Conservation (phyloP, 108 stramenopile genomes). For the Skeletonema marinoi region DNA sequence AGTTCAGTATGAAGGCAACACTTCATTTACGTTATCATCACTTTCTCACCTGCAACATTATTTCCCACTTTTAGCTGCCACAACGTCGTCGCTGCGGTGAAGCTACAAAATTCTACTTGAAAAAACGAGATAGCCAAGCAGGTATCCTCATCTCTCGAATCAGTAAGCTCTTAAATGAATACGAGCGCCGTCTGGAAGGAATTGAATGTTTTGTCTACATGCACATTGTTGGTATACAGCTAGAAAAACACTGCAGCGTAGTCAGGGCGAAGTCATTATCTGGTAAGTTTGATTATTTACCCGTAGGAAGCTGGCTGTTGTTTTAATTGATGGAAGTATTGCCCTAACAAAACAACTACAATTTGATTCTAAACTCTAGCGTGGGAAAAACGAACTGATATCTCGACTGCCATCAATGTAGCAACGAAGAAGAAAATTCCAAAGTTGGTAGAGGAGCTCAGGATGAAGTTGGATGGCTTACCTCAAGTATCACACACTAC, state of each 20-base stretch:
- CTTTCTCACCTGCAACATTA: neutral
- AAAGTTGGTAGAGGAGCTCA: slow-evolving; percentile 68
- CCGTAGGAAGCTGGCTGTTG: neutral
- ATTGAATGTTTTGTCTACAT: slow-evolving; percentile 87
- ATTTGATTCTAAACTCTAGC: slow-evolving; percentile 12
- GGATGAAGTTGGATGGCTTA: slow-evolving; percentile 70
- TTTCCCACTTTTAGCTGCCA: neutral
- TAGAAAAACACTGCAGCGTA: slow-evolving; percentile 80
- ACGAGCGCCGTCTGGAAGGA: slow-evolving; percentile 70
- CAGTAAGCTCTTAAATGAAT: slow-evolving; percentile 63
- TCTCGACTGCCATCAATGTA: slow-evolving; percentile 85
- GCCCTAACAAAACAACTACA: neutral
- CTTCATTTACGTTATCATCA: neutral
- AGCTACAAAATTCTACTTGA: slow-evolving; percentile 33
- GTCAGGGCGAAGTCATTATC: slow-evolving; percentile 66
- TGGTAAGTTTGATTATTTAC: slow-evolving; percentile 27
- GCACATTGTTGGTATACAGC: slow-evolving; percentile 84
- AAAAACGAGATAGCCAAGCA: slow-evolving; percentile 46
- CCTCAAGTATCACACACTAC: slow-evolving; percentile 79
- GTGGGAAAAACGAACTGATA: slow-evolving; percentile 86
- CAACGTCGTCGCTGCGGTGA: slow-evolving; percentile 42
- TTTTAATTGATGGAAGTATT: neutral
- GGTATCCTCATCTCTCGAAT: slow-evolving; percentile 42
- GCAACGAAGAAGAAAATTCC: slow-evolving; percentile 78
- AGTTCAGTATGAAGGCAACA: slow-evolving; percentile 2